A percentile compares a stretch with the other conserved stretches of the same genome.
These are phyloP conservation scores for Phaffomyces antillensis DNA, from an alignment of 805 yeast genomes.

Conservation along the genomic window DNA sequence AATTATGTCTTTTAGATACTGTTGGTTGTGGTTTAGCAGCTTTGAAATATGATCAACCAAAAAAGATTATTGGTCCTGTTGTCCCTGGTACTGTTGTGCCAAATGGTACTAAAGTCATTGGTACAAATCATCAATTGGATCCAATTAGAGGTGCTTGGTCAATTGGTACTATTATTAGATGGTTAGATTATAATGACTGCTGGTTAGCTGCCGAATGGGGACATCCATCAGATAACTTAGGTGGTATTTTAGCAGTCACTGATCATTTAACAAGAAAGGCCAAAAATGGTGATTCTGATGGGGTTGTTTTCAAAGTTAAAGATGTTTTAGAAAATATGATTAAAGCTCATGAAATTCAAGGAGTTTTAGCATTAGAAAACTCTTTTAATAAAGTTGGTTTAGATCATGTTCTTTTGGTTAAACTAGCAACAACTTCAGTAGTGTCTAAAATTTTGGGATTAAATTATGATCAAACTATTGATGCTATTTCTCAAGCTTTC, in stretches of 20 bases:
- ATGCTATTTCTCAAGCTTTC: slow-evolving; percentile 52
- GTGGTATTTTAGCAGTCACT: slow-evolving; percentile 52
- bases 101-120: slow-evolving; percentile 48
- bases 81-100: slow-evolving; percentile 51
- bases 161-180: slow-evolving; percentile 49
- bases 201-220: slow-evolving; percentile 72
- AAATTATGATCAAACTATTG: slow-evolving; percentile 42
- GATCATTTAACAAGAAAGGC: slow-evolving; percentile 44
- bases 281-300: slow-evolving; percentile 34
- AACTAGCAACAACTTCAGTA: slow-evolving; percentile 55
- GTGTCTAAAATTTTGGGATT: slow-evolving; percentile 49
- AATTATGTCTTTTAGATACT: slow-evolving; percentile 48
- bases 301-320: slow-evolving; percentile 36
- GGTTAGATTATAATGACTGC: slow-evolving; percentile 59
- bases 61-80: slow-evolving; percentile 44
- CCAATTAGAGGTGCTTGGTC: slow-evolving; percentile 54
- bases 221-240: slow-evolving; percentile 56
- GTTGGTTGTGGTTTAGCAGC: slow-evolving; percentile 58
- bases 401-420: slow-evolving; percentile 53
- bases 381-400: slow-evolving; percentile 53
- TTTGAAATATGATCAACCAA: slow-evolving; percentile 43
- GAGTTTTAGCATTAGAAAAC: slow-evolving; percentile 50
- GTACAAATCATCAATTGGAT: slow-evolving; percentile 43
- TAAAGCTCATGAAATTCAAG: slow-evolving; percentile 60
- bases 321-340: slow-evolving; percentile 52